phyloP scores from a whole-genome alignment of 1,284 basidiomycete species.

The Leccinum ponderosum region DNA sequence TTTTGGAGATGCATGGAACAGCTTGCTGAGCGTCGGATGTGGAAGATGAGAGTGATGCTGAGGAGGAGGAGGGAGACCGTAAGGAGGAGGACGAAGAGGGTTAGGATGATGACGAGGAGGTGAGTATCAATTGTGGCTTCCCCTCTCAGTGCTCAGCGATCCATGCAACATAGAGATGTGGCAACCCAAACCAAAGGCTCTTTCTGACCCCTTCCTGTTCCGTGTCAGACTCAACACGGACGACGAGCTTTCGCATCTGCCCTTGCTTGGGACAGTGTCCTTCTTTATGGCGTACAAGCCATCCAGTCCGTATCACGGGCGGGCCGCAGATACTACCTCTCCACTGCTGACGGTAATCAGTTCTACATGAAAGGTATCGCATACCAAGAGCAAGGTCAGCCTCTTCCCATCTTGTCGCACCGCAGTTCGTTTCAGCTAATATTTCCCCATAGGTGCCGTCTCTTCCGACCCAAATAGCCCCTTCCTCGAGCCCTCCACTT shows the following conservation, averaged over 20 bases:
- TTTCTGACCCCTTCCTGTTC: too few relatives aligned
- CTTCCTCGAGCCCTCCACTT: conserved; percentile 79
- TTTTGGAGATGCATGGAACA: too few relatives aligned
- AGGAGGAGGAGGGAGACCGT: too few relatives aligned
- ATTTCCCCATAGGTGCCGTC: conserved; percentile 42
- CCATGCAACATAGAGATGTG: too few relatives aligned
- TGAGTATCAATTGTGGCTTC: too few relatives aligned
- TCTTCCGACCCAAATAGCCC: conserved; percentile 55
- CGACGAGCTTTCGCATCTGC: conserved; percentile 3
- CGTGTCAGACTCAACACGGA: too few relatives aligned
- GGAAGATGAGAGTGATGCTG: too few relatives aligned
- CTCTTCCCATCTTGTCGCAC: background rate
- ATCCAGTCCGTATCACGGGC: conserved; percentile 59
- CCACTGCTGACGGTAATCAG: conserved; percentile 65
- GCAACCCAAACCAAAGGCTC: too few relatives aligned
- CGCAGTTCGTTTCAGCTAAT: background rate
- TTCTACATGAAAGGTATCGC: conserved; percentile 93
- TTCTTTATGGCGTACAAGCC: conserved; percentile 49
- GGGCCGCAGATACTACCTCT: conserved; percentile 71
- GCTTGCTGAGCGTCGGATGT: too few relatives aligned
- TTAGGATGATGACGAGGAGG: too few relatives aligned
- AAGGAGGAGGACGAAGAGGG: too few relatives aligned
- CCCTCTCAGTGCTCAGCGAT: too few relatives aligned
- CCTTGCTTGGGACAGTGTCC: conserved; percentile 23
- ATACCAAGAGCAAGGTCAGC: conserved; percentile 83